Evolutionary conservation across 805 yeast species (phyloP).

Genomic region (Schwanniomyces polymorphus): DNA sequence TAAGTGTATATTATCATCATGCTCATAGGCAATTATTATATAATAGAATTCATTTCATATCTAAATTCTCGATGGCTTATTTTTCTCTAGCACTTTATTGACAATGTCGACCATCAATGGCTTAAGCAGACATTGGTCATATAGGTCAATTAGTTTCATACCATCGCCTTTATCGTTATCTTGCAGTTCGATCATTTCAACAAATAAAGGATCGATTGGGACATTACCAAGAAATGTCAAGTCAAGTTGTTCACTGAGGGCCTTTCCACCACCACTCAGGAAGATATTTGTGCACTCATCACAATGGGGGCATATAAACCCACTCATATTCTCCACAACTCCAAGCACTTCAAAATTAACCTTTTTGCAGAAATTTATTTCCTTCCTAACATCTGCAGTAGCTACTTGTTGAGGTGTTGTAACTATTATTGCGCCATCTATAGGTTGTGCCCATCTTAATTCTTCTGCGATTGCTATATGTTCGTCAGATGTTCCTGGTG

Average conservation of each 20-base stretch:
- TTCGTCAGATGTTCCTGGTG: conserved; percentile 98
- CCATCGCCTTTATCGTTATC: conserved; percentile 24
- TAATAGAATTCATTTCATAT: not conserved
- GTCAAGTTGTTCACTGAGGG: conserved; percentile 59
- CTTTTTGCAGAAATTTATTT: conserved; percentile 86
- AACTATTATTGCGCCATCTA: conserved; percentile 90
- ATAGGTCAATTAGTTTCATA: conserved; percentile 30
- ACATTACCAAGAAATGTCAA: conserved; percentile 79
- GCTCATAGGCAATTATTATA: not conserved
- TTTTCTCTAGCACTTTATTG: conserved; percentile 30
- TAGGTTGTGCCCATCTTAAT: conserved; percentile 61
- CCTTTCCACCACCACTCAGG: conserved; percentile 88
- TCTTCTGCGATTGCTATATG: conserved; percentile 97
- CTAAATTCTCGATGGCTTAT: conserved; percentile 25
- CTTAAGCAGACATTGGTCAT: conserved; percentile 33
- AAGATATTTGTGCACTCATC: conserved; percentile 90
- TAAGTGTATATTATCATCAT: conserved; percentile 1
- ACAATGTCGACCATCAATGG: conserved; percentile 38
- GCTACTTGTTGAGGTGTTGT: conserved; percentile 96
- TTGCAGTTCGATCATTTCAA: conserved; percentile 78
- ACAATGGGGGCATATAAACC: conserved; percentile 93
- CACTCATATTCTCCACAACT: conserved; percentile 93
- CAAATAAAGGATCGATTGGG: conserved; percentile 93
- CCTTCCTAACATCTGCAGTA: conserved; percentile 91
- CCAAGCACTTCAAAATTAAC: conserved; percentile 82